Evolutionary conservation across 2,329 filamentous ascomycete species (phyloP).

Genomic region (Diaporthe amygdali): DNA sequence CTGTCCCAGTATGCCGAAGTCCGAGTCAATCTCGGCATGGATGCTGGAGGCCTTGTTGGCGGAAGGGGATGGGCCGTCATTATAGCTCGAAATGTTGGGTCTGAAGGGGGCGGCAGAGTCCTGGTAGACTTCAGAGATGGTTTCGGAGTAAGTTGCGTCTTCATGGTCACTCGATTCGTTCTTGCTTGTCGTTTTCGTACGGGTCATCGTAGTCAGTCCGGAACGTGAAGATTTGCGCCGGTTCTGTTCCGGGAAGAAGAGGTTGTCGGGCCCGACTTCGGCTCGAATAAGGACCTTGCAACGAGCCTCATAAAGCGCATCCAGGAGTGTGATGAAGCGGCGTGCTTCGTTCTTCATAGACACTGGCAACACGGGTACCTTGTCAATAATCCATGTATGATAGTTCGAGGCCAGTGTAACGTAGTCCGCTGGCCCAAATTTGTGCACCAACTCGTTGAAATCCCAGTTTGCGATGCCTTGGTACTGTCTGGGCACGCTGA

Average conservation of each 20-base stretch:
- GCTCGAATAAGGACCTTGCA: slow-evolving; percentile 77
- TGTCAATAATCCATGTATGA: slow-evolving; percentile 77
- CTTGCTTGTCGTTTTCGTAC: slow-evolving; percentile 48
- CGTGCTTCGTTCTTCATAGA: slow-evolving; percentile 81
- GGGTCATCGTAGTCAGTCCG: not conserved
- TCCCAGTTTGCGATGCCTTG: slow-evolving; percentile 67
- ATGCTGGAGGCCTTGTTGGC: slow-evolving; percentile 47
- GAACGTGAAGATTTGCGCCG: slow-evolving; percentile 28
- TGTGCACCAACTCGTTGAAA: slow-evolving; percentile 71
- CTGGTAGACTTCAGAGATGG: slow-evolving; percentile 77
- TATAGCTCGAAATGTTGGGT: slow-evolving; percentile 75
- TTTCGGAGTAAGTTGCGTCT: slow-evolving; percentile 68
- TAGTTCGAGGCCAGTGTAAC: slow-evolving; percentile 81
- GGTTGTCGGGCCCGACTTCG: slow-evolving; percentile 69
- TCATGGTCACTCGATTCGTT: slow-evolving; percentile 26
- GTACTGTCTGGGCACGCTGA: slow-evolving; percentile 63
- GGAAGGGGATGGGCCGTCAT: slow-evolving; percentile 34
- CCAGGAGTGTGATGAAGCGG: slow-evolving; percentile 79
- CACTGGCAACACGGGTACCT: slow-evolving; percentile 70
- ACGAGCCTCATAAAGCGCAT: slow-evolving; percentile 81
- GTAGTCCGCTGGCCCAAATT: slow-evolving; percentile 81
- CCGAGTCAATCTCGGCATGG: slow-evolving; percentile 62
- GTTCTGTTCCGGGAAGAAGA: slow-evolving; percentile 74
- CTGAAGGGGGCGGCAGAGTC: slow-evolving; percentile 78
- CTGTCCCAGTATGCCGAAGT: slow-evolving; percentile 49